Percentiles rank a stretch among this genome's conserved stretches.
Evolutionary conservation across 108 stramenopile species (phyloP).

Genomic region (Schizochytrium sp.): DNA sequence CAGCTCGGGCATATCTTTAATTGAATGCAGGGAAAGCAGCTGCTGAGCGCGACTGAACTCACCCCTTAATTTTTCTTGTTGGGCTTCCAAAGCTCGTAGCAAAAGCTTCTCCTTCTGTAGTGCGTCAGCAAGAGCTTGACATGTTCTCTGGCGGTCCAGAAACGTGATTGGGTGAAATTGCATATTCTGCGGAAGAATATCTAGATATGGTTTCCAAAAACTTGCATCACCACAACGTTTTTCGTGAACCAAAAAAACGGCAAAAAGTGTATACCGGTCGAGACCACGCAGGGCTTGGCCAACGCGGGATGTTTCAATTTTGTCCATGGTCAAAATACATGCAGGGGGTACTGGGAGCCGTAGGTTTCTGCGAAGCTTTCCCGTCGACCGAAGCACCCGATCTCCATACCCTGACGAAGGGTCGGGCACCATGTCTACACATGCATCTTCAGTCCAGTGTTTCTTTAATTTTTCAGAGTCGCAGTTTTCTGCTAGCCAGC

Average conservation of each 20-base stretch:
- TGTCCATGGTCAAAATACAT: slow-evolving; percentile 14
- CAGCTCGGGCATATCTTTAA: neutral
- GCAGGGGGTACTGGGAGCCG: slow-evolving; percentile 41
- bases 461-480: neutral
- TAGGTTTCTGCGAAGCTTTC: neutral
- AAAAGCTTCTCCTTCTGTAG: slow-evolving; percentile 9
- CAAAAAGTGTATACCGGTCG: slow-evolving; percentile 38
- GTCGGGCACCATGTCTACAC: neutral
- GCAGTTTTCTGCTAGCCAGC: slow-evolving; percentile 2
- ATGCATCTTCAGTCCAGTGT: neutral
- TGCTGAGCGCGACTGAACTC: neutral
- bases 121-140: neutral
- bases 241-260: slow-evolving; percentile 28
- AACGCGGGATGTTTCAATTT: neutral
- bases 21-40: neutral
- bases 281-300: slow-evolving; percentile 23
- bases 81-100: slow-evolving; percentile 16
- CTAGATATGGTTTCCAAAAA: slow-evolving; percentile 18
- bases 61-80: slow-evolving; percentile 6
- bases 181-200: slow-evolving; percentile 31
- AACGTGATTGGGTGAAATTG: slow-evolving; percentile 49
- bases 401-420: slow-evolving; percentile 23
- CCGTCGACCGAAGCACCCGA: neutral
- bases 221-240: neutral
- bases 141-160: neutral